Evolutionary conservation across 2,329 filamentous ascomycete genomes (phyloP).

Genomic region (Aspergillus fumigatiaffinis): DNA sequence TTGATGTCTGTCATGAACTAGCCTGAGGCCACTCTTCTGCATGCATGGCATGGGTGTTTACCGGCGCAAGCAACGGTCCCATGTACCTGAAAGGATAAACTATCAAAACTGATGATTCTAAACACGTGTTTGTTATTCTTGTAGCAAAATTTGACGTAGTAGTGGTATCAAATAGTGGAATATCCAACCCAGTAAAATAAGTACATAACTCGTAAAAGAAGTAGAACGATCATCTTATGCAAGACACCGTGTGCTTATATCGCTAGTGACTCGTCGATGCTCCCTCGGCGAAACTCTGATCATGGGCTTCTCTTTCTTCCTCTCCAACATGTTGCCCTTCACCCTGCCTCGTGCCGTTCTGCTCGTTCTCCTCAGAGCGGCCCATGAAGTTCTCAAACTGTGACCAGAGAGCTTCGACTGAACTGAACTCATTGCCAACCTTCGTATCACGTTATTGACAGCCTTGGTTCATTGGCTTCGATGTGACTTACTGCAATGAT

Average conservation of each 20-base stretch:
- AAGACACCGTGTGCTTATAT: not conserved
- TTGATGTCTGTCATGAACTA: slow-evolving; percentile 30
- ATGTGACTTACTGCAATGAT: slow-evolving; percentile 70
- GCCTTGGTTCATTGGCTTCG: not conserved
- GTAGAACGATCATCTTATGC: not conserved
- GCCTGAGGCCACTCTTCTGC: slow-evolving; percentile 27
- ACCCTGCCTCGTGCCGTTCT: slow-evolving; percentile 27
- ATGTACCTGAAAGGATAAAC: slow-evolving; percentile 16
- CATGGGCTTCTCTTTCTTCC: slow-evolving; percentile 20
- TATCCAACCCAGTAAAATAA: not conserved
- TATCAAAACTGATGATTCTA: slow-evolving; percentile 4
- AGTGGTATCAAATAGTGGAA: slow-evolving; percentile 2
- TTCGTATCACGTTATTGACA: slow-evolving; percentile 28
- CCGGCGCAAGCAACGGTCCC: slow-evolving; percentile 27
- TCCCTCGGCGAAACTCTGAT: slow-evolving; percentile 14
- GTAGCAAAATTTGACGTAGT: not conserved
- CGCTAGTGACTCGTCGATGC: slow-evolving; percentile 10
- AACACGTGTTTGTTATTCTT: not conserved
- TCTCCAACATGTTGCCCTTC: slow-evolving; percentile 16
- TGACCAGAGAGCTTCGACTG: slow-evolving; percentile 93
- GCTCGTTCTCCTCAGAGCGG: slow-evolving; percentile 52
- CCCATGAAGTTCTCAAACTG: slow-evolving; percentile 97
- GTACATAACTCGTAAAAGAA: not conserved
- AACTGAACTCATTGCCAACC: slow-evolving; percentile 96
- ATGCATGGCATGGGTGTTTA: slow-evolving; percentile 40